phyloP scores from a whole-genome alignment of 192 early-diverging fungal species.

The Mortierella antarctica region DNA sequence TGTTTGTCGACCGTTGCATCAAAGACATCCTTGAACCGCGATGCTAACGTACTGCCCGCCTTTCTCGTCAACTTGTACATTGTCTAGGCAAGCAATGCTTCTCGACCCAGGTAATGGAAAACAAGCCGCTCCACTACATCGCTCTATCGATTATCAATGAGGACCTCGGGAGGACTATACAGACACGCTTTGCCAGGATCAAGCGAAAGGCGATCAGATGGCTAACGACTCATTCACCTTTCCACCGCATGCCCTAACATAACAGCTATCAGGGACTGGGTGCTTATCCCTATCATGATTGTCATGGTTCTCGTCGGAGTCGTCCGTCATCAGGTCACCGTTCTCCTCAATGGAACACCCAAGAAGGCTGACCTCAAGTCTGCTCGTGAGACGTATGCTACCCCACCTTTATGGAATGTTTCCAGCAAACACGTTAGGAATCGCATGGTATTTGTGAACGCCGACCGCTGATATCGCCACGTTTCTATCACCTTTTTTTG shows the following conservation, averaged over 20 bases:
- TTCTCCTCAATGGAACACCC: constrained; percentile 85
- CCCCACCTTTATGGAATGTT: too few relatives aligned
- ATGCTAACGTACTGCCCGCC: not conserved
- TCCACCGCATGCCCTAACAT: not conserved
- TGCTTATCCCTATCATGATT: constrained; percentile 95
- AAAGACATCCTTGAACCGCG: not conserved
- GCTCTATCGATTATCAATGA: not conserved
- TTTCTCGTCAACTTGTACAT: not conserved
- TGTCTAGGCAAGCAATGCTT: constrained; percentile 68
- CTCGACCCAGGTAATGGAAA: constrained; percentile 68
- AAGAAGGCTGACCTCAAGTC: constrained; percentile 83
- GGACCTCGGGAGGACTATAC: not conserved
- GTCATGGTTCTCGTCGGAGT: constrained; percentile 98
- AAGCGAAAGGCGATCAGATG: too few relatives aligned
- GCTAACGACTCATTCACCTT: not conserved
- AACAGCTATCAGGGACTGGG: constrained; percentile 88
- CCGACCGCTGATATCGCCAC: not conserved
- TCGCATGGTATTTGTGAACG: not conserved
- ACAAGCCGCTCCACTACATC: too few relatives aligned
- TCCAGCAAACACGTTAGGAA: too few relatives aligned
- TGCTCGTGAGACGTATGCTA: constrained; percentile 79
- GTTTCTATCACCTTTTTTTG: not conserved
- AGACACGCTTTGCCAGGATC: too few relatives aligned
- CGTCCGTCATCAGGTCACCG: constrained; percentile 91
- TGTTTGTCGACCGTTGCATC: too few relatives aligned